A percentile compares a stretch with the other conserved stretches of the same genome.
These are phyloP conservation scores for Fusarium domesticum DNA, from an alignment of 2,329 filamentous ascomycete genomes.

Conservation along the genomic window DNA sequence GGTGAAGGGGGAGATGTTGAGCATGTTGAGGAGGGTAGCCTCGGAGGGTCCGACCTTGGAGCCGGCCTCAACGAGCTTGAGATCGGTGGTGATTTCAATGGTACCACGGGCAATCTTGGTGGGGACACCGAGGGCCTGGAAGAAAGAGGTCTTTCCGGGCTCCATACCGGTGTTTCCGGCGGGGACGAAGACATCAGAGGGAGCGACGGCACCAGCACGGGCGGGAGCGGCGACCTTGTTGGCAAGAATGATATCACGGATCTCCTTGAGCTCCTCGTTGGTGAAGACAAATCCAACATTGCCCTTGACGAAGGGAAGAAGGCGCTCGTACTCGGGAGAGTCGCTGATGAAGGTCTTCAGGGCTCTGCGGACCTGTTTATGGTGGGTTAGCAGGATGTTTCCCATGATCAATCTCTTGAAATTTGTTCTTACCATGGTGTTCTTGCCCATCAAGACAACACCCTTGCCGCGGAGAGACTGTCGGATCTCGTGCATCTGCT, in stretches of 20 bases:
- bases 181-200: constrained; percentile 88
- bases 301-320: constrained; percentile 92
- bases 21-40: constrained; percentile 98
- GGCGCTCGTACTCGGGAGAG: constrained; percentile 94
- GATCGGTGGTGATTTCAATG: constrained; percentile 97
- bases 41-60: constrained; percentile 97
- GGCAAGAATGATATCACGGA: constrained; percentile 88
- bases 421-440: constrained; percentile 81
- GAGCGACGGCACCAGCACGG: constrained; percentile 95
- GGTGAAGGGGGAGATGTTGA: constrained; percentile 99
- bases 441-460: constrained; percentile 99
- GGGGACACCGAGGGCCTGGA: constrained; percentile 99
- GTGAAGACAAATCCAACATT: constrained; percentile 99
- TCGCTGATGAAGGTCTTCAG: constrained; percentile 91
- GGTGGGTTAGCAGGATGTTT: constrained; percentile 16
- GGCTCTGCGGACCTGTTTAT: constrained; percentile 79
- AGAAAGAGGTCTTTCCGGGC: constrained; percentile 99
- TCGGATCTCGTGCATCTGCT: constrained; percentile 99
- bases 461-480: constrained; percentile 83
- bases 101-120: constrained; percentile 99
- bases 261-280: constrained; percentile 88
- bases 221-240: constrained; percentile 98
- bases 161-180: constrained; percentile 99
- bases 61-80: constrained; percentile 94
- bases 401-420: neutral